phyloP scores from a whole-genome alignment of 2,329 filamentous ascomycete genomes.

The Westerdykella sp. region DNA sequence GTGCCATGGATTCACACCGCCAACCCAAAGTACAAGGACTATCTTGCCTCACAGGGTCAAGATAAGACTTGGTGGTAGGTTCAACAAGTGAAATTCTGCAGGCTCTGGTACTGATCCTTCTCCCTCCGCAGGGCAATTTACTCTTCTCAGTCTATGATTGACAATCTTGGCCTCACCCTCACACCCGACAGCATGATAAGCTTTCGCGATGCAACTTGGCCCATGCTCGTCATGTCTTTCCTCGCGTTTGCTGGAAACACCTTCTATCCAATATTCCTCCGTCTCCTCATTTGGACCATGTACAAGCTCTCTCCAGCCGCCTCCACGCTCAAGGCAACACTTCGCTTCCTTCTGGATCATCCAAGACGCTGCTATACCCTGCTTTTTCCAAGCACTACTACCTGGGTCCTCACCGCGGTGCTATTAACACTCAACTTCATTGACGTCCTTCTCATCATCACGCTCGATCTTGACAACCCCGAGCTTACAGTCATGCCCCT shows the following conservation, averaged over 20 bases:
- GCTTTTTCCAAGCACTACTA: constrained; percentile 53
- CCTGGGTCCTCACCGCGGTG: constrained; percentile 50
- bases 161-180: constrained; percentile 51
- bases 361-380: constrained; percentile 58
- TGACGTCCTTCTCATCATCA: constrained; percentile 31
- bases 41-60: constrained; percentile 37
- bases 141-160: constrained; percentile 47
- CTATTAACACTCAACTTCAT: constrained; percentile 48
- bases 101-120: neutral
- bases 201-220: constrained; percentile 45
- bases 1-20: constrained; percentile 44
- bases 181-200: constrained; percentile 56
- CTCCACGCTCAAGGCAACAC: constrained; percentile 39
- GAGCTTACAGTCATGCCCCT: constrained; percentile 42
- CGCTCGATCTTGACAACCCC: constrained; percentile 44
- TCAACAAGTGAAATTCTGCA: neutral
- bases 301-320: constrained; percentile 42
- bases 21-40: constrained; percentile 37
- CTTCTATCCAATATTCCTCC: constrained; percentile 53
- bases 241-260: constrained; percentile 51
- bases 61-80: constrained; percentile 47
- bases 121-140: constrained; percentile 18
- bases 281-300: constrained; percentile 53
- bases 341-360: constrained; percentile 56
- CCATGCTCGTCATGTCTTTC: constrained; percentile 45